Percentiles rank a stretch among this genome's conserved stretches.
Evolutionary conservation across 192 early-diverging fungal genomes (phyloP).

Genomic region (Powellomyces hirtus): DNA sequence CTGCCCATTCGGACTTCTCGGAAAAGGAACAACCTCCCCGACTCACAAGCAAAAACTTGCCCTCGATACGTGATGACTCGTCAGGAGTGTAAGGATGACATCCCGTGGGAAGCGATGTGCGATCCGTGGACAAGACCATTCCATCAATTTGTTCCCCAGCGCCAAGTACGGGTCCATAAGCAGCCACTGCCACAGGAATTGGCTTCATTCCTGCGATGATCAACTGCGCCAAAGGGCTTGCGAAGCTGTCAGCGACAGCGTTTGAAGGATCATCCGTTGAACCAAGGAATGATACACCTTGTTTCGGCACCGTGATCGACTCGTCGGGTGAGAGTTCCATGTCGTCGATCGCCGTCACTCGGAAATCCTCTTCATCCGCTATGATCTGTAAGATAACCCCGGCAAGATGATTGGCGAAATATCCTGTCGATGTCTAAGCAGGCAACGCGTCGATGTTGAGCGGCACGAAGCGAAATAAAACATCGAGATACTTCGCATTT

Average conservation of each 20-base stretch:
- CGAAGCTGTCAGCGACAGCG: neutral
- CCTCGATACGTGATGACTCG: neutral
- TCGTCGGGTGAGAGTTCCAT: neutral
- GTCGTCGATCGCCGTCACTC: neutral
- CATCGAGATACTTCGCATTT: too few species aligned
- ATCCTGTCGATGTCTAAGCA: constrained; percentile 17
- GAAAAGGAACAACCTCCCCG: constrained; percentile 44
- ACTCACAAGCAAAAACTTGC: constrained; percentile 29
- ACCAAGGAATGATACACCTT: neutral
- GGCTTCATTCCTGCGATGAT: neutral
- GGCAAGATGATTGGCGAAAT: constrained; percentile 22
- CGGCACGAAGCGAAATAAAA: too few species aligned
- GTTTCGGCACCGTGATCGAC: neutral
- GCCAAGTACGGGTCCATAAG: neutral
- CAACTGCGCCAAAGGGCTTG: neutral
- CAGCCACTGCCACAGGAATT: neutral
- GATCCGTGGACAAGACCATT: too few species aligned
- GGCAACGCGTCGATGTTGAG: neutral
- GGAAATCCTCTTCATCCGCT: neutral
- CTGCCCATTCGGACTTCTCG: constrained; percentile 36
- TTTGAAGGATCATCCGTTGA: neutral
- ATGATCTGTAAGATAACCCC: neutral
- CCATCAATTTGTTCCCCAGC: neutral
- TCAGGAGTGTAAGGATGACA: constrained; percentile 7
- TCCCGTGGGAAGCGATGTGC: too few species aligned